Conservation (phyloP, 2,329 filamentous ascomycete genomes). For the Cordyceps cateniannulata region DNA sequence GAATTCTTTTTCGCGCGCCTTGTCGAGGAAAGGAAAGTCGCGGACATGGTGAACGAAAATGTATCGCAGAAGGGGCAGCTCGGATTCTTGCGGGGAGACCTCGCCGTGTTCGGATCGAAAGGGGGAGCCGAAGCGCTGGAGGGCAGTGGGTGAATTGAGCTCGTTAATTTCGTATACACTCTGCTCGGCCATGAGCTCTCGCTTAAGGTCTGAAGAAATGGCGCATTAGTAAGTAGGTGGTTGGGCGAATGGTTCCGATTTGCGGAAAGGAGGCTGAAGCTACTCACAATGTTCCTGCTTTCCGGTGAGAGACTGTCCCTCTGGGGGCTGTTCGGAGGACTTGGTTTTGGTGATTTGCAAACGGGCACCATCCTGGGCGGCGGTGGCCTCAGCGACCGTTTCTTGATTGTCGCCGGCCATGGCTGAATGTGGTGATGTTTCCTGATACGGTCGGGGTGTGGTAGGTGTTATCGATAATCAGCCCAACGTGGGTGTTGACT, state of each 20-base stretch:
- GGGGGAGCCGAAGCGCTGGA: constrained; percentile 90
- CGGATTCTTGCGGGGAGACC: constrained; percentile 86
- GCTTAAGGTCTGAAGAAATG: constrained; percentile 69
- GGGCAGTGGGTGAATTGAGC: constrained; percentile 87
- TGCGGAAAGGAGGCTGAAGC: background rate
- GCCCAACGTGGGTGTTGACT: background rate
- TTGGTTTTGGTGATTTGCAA: constrained; percentile 17
- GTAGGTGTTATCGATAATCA: background rate
- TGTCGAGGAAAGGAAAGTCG: constrained; percentile 95
- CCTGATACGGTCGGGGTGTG: background rate
- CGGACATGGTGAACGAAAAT: constrained; percentile 98
- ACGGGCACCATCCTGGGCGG: constrained; percentile 15
- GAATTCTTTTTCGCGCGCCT: constrained; percentile 96
- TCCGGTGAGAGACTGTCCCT: constrained; percentile 62
- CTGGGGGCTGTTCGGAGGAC: constrained; percentile 22
- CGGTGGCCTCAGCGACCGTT: constrained; percentile 18
- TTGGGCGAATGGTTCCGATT: background rate
- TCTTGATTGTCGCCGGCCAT: constrained; percentile 25
- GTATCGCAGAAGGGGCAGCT: constrained; percentile 86
- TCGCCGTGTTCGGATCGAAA: constrained; percentile 92
- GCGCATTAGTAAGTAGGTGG: constrained; percentile 10
- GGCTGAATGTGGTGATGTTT: constrained; percentile 2
- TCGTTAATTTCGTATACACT: constrained; percentile 86
- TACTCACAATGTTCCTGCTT: constrained; percentile 94
- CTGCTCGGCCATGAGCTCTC: constrained; percentile 87